Evolutionary conservation across 2,329 filamentous ascomycete species (phyloP), one percentile per base, ranked within the genome.

Genomic region (Ceratocystis ficicola): DNA sequence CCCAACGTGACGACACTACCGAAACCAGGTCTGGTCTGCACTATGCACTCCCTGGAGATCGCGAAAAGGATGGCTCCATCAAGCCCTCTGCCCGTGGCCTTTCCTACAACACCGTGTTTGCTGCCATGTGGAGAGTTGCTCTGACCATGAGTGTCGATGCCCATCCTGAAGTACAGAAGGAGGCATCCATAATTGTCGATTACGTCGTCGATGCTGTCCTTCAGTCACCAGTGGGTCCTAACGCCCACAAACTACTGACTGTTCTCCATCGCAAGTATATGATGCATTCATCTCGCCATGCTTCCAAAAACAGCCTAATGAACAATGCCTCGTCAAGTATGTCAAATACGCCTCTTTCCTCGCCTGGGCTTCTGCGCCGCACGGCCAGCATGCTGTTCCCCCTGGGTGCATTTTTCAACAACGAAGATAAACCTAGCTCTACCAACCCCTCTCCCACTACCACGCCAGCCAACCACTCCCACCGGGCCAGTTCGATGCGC

Each of bases 51-150:
- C 78, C 77, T 1, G 81, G 81, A 44, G 79, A 83, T 69, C 79
- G 82, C 65, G 80, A 83, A 71, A 72, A 75, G 15, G 82, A 86
- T 68, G 84, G 83, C 2, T 80, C 77, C 4, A 82, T 85, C 73
- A 83, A 83, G 72, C 76, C 79, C 30, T 72, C 77, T 1, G 79
- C 81, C 1, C 81, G 84, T 57, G 82, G 84, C 0, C 75, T 89
- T 10, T 90, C 92, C 12, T 86, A 89, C 69, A 94, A 95, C 72
- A 96, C 91, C 0, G 89, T 96, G 20, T 96, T 95, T 74, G 88
- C 92, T 36, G 89, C 92, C 0, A 88, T 95, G 69, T 99, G 94
- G 94, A 94, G 95, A 74, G 89, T 96, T 72, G 81, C 95, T 55
- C 79, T 96, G 67, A 89, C 95, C 69, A 81, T 97, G 74, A 93